phyloP scores from a whole-genome alignment of 73 alveolate genomes.

The Paramecium pentaurelia region DNA sequence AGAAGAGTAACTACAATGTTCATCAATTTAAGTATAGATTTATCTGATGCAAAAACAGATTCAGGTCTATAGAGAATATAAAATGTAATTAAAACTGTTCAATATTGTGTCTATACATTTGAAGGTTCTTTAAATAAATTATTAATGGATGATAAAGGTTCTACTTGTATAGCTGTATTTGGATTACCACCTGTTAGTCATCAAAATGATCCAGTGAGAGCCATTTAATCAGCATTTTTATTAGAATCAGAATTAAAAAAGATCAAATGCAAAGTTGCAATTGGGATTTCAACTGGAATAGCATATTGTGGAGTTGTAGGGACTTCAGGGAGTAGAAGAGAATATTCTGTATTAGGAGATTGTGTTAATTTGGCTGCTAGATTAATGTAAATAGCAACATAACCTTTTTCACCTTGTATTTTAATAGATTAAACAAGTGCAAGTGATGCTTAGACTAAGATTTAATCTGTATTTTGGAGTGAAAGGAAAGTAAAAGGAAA shows the following conservation, averaged over 20 bases:
- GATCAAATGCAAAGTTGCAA: slow-evolving; percentile 74
- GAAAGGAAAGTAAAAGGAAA: slow-evolving; percentile 52
- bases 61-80: slow-evolving; percentile 86
- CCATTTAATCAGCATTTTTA: slow-evolving; percentile 77
- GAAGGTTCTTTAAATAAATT: slow-evolving; percentile 93
- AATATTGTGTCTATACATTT: slow-evolving; percentile 78
- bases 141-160: slow-evolving; percentile 92
- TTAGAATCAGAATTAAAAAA: slow-evolving; percentile 79
- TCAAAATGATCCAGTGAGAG: slow-evolving; percentile 92
- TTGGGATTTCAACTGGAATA: slow-evolving; percentile 91
- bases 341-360: slow-evolving; percentile 93
- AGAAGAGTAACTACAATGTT: slow-evolving; percentile 88
- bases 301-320: slow-evolving; percentile 95
- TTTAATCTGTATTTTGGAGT: slow-evolving; percentile 45
- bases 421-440: slow-evolving; percentile 19
- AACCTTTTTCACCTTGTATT: not conserved
- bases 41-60: slow-evolving; percentile 81
- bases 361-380: slow-evolving; percentile 93
- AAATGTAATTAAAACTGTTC: slow-evolving; percentile 73
- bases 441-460: not conserved
- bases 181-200: slow-evolving; percentile 93
- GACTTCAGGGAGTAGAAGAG: slow-evolving; percentile 89
- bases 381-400: slow-evolving; percentile 70
- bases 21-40: slow-evolving; percentile 82
- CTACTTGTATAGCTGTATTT: slow-evolving; percentile 83